Base-by-base conservation (phyloP, 768 basidiomycete species). In the Mycena capillaripes region DNA sequence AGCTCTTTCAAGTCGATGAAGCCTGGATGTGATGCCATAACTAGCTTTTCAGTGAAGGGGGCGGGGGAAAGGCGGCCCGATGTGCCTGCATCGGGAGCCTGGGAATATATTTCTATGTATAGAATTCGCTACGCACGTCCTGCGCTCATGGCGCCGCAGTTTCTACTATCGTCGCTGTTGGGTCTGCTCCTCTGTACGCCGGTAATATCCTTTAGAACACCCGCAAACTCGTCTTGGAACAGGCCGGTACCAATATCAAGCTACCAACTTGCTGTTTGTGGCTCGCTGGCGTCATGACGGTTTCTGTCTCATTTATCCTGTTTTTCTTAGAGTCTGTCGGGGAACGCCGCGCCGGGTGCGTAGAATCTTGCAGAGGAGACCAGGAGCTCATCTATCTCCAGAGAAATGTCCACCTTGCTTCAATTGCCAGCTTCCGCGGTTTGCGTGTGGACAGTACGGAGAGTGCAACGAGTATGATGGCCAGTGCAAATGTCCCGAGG, bases 401-500 rank as follows among this genome's bases (percentile, higher is more conserved):
- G 90, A 85, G 32, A 85, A 89, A 81, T 95, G 94, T 73, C 94
- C 94, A 9, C 93, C 93, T 4, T 98, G 97, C 82, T 99, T 99
- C 87, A 99, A 99, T 81, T 99, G 97, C 81, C 87, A 96, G 65
- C 86, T 99, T 19, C 96, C 97, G 0, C 93, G 90, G 0, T 98
- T 97, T 82, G 93, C 88, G 0, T 99, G 97, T 79, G 96, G 96
- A 1, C 96, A 99, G 81, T 98, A 91, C 75, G 97, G 96, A 30
- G 84, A 91, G 52, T 99, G 98, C 83, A 93, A 97, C 78, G 87
- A 90, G 58, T 98, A 94, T 78, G 92, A 98, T 78, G 98, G 98
- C 2, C 96, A 98, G 77, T 99, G 98, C 83, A 92, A 96, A 78
- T 99, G 98, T 78, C 96, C 97, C 1, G 89, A 95, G 48, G 98